These are phyloP conservation scores for Pichia californica DNA, from an alignment of 805 yeast genomes.

Conservation along the genomic window DNA sequence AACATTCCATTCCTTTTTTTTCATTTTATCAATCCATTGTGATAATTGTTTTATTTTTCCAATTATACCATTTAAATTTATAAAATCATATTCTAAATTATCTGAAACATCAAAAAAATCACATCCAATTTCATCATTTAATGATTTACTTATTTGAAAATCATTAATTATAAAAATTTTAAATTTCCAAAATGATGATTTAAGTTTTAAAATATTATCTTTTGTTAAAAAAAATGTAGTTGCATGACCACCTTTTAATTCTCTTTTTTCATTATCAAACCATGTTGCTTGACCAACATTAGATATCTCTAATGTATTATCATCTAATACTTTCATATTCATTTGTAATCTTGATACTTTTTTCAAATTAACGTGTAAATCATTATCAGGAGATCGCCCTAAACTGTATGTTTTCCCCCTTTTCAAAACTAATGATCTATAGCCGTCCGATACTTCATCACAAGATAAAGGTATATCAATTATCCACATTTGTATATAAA, in stretches of 20 bases:
- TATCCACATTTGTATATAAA: conserved; percentile 11
- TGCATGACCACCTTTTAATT: background rate
- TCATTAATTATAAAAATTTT: background rate
- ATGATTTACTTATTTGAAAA: background rate
- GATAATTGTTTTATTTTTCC: background rate
- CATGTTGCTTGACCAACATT: conserved; percentile 6
- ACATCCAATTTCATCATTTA: background rate
- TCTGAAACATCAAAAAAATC: background rate
- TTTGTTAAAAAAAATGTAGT: background rate
- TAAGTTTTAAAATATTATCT: background rate
- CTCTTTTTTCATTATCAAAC: conserved; percentile 1
- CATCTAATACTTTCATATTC: background rate
- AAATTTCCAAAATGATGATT: conserved; percentile 6
- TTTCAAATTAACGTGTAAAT: background rate
- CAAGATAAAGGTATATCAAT: conserved; percentile 1
- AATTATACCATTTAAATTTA: conserved; percentile 1
- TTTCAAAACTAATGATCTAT: background rate
- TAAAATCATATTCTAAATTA: background rate
- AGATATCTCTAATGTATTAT: background rate
- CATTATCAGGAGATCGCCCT: conserved; percentile 3
- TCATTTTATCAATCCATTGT: conserved; percentile 3
- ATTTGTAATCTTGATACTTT: conserved; percentile 7
- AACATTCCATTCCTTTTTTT: conserved; percentile 6
- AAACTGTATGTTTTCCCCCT: background rate
- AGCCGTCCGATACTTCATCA: background rate